Base-by-base conservation (phyloP, 345 rosid species). In the Leavenworthia alabamica region DNA sequence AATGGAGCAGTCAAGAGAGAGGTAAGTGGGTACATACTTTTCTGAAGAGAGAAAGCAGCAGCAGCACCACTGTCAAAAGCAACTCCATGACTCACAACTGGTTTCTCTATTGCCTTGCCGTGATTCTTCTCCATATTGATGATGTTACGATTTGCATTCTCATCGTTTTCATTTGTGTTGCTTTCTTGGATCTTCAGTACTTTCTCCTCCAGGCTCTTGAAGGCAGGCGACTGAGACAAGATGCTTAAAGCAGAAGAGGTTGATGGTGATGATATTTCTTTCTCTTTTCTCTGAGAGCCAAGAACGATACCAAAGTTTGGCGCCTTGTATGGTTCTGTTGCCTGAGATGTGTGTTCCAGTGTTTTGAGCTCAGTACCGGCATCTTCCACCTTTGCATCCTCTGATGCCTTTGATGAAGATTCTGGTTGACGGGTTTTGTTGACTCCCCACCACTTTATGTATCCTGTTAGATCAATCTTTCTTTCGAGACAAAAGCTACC, bases 401-500 rank as follows among this genome's bases (percentile, higher is more conserved):
- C 96, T 11, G 79, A 80, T 51, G 83, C 80, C 64, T 82, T 93
- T 41, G 83, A 39, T 20, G 79, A 66, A 29, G 89, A 69, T 48
- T 89, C 95, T 27, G 77, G 70, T 58, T 80, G 96, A 67, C 95
- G 88, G 67, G 71, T 62, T 78, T 78, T 89, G 73, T 78, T 84
- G 22, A 78, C 64, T 8, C 91, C 88, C 97, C 99, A 89, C 99
- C 99, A 93, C 70, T 89, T 93, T 62, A 93, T 80, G 60, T 82
- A 77, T 63, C 82, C 75, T 35, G 99, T 85, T 47, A 93, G 77
- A 77, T 89, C 99, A 31, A 89, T 81, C 75, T 85, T 86, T 78
- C 89, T 86, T 20, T 93, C 97, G 46, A 79, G 69, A 75, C 85
- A 81, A 71, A 89, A 82, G 66, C 84, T 69, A 59, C 96, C 84